Evolutionary conservation across 768 basidiomycete species (phyloP).

Genomic region (Lenzites betulinus): DNA sequence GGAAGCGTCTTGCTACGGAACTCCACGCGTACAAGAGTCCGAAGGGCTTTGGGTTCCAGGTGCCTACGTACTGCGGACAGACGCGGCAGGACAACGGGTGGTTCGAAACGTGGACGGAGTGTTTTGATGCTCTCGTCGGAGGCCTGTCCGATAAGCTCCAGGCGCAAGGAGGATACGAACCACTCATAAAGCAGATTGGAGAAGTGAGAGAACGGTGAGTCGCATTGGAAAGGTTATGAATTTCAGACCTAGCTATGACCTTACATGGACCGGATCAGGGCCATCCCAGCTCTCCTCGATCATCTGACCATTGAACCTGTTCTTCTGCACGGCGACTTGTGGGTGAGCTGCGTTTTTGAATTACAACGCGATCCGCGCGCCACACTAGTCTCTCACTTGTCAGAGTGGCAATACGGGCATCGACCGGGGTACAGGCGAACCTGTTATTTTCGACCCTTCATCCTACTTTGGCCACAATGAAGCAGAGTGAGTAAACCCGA

Average conservation of each 20-base stretch:
- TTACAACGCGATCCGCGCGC: neutral
- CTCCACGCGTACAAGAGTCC: conserved; percentile 58
- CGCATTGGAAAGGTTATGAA: neutral
- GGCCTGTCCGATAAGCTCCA: conserved; percentile 54
- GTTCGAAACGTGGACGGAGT: conserved; percentile 70
- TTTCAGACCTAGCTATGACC: neutral
- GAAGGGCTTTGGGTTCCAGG: conserved; percentile 65
- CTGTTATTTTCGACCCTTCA: conserved; percentile 77
- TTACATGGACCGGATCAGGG: conserved; percentile 42
- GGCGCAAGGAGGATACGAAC: conserved; percentile 42
- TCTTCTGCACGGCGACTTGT: conserved; percentile 78
- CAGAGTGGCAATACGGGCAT: conserved; percentile 77
- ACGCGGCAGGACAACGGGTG: conserved; percentile 74
- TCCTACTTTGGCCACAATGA: conserved; percentile 83
- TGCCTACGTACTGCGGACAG: conserved; percentile 77
- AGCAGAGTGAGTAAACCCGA: conserved; percentile 59
- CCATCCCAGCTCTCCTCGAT: conserved; percentile 71
- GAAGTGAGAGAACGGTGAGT: conserved; percentile 50
- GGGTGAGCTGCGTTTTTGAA: conserved; percentile 49
- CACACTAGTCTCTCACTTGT: neutral
- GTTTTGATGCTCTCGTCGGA: conserved; percentile 61
- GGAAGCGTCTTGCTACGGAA: conserved; percentile 63
- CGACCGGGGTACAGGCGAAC: conserved; percentile 52
- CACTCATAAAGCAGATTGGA: conserved; percentile 54
- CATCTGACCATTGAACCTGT: conserved; percentile 62